Base-by-base conservation (phyloP, 257 asterid species). In the Plectranthus barbatus region DNA sequence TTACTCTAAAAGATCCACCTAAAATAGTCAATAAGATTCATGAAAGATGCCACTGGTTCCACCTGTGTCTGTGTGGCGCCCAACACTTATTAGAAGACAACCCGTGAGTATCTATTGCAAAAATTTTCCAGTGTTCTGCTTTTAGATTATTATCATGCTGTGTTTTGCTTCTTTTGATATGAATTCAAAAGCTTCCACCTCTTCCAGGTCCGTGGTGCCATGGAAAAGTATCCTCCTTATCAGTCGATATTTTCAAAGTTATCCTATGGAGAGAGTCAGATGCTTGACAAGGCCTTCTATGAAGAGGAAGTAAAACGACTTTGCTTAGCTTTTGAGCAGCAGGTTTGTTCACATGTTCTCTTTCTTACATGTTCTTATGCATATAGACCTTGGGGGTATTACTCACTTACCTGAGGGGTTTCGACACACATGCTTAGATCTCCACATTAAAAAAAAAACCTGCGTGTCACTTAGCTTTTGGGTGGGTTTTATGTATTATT, bases 231-330 rank as follows among this genome's bases (percentile, higher is more conserved):
- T 59, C 97, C 94, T 54, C 88, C 95, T 33, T 90, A 90, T 44
- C 95, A 90, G 50, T 48, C 95, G 60, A 85, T 90, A 68, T 85
- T 90, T 67, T 21, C 87, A 2, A 87, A 77, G 88, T 58, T 90
- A 54, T 82, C 97, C n/a, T 90, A 90, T 56, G 97, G 97, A 51
- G 97, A 86, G 81, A 90, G 95, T 71, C 97, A 90, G 76, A 80
- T 90, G 79, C 95, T 90, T 19, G 97, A 90, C 87, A 90, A 90
- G 86, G 95, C 97, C 71, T 90, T 90, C 60, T 90, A 87, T 42
- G 95, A 90, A 69, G 97, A 90, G 77, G 97, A 90, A 75, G 97
- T 90, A 61, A 90, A 87, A 72, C 85, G 95, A 9, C 95, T 90
- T 56, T 87, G 97, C 82, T 69, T 90, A 65, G 80, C 97, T 2